These are phyloP conservation scores for Flueggea neowawraea DNA, from an alignment of 441 rosid species.

Conservation along the genomic window DNA sequence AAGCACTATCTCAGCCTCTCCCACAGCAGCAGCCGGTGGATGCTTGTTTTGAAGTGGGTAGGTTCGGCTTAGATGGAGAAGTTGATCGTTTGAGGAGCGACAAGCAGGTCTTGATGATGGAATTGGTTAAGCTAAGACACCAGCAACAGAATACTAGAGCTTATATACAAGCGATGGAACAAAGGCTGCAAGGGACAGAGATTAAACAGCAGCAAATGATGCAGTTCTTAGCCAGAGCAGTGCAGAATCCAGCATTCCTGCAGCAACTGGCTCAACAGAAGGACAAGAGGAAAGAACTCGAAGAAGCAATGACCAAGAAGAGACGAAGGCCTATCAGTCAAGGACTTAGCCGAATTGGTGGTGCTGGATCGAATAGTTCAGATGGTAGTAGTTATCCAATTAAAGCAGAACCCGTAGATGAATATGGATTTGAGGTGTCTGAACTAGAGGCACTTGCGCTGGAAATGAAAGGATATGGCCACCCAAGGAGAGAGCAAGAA, in stretches of 20 bases:
- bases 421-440: constrained; percentile 34
- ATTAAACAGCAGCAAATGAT: constrained; percentile 84
- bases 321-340: constrained; percentile 44
- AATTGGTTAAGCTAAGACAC: constrained; percentile 67
- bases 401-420: constrained; percentile 47
- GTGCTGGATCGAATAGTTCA: not conserved
- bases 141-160: constrained; percentile 65
- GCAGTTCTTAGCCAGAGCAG: constrained; percentile 75
- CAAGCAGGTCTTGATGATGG: constrained; percentile 54
- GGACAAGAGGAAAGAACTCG: constrained; percentile 52
- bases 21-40: constrained; percentile 32
- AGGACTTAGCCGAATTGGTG: constrained; percentile 7
- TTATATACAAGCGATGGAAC: constrained; percentile 62
- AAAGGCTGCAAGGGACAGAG: constrained; percentile 63
- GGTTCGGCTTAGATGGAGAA: constrained; percentile 46
- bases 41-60: constrained; percentile 49
- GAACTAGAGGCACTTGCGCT: constrained; percentile 82
- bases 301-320: constrained; percentile 52
- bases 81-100: constrained; percentile 53
- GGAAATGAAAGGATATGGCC: constrained; percentile 78
- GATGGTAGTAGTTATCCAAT: constrained; percentile 7
- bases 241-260: constrained; percentile 55
- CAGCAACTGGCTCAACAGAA: constrained; percentile 55
- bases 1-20: constrained; percentile 31
- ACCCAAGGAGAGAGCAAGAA: constrained; percentile 29